These are phyloP conservation scores for Coemansia sp. DNA, from an alignment of 192 early-diverging fungal genomes.

Conservation along the genomic window DNA sequence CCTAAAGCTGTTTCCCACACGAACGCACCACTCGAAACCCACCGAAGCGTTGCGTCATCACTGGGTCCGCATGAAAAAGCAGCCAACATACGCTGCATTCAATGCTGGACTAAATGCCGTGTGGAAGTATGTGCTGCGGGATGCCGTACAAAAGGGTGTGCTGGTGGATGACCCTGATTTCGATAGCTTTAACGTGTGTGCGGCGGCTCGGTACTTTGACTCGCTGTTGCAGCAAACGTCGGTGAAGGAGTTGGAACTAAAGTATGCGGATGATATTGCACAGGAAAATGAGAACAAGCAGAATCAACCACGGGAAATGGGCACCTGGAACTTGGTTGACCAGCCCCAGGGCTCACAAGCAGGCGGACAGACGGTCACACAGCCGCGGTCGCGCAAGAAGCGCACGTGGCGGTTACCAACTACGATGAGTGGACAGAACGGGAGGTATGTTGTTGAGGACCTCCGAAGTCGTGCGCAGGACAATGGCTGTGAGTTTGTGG, in stretches of 20 bases:
- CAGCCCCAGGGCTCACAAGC: too few species aligned
- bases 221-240: slow-evolving; percentile 4
- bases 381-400: not conserved
- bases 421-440: slow-evolving; percentile 19
- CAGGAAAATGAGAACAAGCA: not conserved
- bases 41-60: slow-evolving; percentile 18
- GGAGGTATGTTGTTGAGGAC: slow-evolving; percentile 4
- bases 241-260: slow-evolving; percentile 13
- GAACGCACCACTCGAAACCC: slow-evolving; percentile 2
- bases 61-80: slow-evolving; percentile 7
- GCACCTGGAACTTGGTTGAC: too few species aligned
- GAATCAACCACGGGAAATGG: too few species aligned
- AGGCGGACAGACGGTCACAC: not conserved
- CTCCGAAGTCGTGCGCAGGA: not conserved
- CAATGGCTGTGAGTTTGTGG: slow-evolving; percentile 4
- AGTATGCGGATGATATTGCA: slow-evolving; percentile 19
- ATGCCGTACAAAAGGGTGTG: slow-evolving; percentile 21
- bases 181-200: slow-evolving; percentile 14
- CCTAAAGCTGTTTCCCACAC: slow-evolving; percentile 17
- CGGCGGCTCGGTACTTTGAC: slow-evolving; percentile 19
- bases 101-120: slow-evolving; percentile 4
- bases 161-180: slow-evolving; percentile 18
- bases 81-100: not conserved
- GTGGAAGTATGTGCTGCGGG: slow-evolving; percentile 32
- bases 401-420: slow-evolving; percentile 14